Evolutionary conservation across 2,329 filamentous ascomycete species (phyloP).

Genomic region (Achaetomium macrosporum): DNA sequence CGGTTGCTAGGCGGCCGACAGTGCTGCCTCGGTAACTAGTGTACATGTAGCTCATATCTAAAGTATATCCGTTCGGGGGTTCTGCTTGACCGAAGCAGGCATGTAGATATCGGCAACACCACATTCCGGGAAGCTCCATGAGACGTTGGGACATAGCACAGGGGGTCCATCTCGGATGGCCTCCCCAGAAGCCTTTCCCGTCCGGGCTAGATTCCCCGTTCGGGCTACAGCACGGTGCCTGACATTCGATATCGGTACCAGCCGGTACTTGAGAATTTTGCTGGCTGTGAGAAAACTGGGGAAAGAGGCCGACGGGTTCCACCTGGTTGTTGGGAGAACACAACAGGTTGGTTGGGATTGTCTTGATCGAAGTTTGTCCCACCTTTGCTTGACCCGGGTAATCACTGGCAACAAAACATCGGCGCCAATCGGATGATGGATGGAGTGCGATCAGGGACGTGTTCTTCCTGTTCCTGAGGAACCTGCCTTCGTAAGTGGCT

Average conservation of each 20-base stretch:
- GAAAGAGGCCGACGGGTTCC: not conserved
- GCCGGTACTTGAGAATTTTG: slow-evolving; percentile 1
- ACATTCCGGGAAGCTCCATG: not conserved
- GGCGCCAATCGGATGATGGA: not conserved
- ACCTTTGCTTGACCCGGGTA: not conserved
- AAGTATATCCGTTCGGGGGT: too few relatives aligned
- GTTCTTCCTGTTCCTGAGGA: not conserved
- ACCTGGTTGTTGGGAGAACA: not conserved
- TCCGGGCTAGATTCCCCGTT: slow-evolving; percentile 12
- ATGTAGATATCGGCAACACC: not conserved
- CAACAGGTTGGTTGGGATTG: too few relatives aligned
- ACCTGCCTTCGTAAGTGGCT: slow-evolving; percentile 2
- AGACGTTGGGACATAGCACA: not conserved
- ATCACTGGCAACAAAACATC: not conserved
- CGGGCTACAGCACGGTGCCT: not conserved
- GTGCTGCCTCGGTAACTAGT: too few relatives aligned
- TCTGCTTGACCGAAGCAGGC: not conserved
- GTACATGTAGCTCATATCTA: too few relatives aligned
- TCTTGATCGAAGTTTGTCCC: too few relatives aligned
- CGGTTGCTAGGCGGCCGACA: too few relatives aligned
- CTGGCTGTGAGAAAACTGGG: not conserved
- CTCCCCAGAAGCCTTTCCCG: slow-evolving; percentile 9
- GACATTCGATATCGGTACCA: not conserved
- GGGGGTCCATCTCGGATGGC: not conserved
- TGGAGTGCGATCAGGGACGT: not conserved